Base-by-base conservation (phyloP, 257 asterid genomes). In the Cinchona pubescens region DNA sequence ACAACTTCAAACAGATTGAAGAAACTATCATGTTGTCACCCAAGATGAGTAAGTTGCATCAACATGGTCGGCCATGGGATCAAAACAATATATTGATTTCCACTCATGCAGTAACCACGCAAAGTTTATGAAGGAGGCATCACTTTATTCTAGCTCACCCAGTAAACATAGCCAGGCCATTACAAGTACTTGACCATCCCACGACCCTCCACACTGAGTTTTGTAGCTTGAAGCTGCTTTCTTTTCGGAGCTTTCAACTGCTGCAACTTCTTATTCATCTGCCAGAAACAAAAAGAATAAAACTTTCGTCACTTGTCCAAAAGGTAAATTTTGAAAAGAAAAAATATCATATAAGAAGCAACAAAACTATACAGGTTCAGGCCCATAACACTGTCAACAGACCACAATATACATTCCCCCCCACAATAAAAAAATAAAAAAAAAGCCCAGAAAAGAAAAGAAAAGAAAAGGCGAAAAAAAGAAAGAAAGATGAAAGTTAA, bases 221-320 rank as follows among this genome's bases (percentile, higher is more conserved):
- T 94, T 14, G 98, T 87, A 18, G 99, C 99, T 86, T 94, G 99
- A 23, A 94, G 89, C 75, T 90, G 90, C 92, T 85, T 92, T 75
- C 88, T 80, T 84, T 92, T 92, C 0, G 96, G 92, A 37, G 97
- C 91, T 83, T 92, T 94, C 79, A 94, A 79, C 59, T 92, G 97
- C 74, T 94, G 97, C 90, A 94, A 74, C 82, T 87, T 94, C 91
- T 90, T 94, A 79, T 94, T 94, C 97, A 94, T 92, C 98, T 94
- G 89, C 67, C 67, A 15, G 67, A 55, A 40, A 80, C 13, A 37
- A 75, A 1, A 66, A 12, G 14, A 3, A 68, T n/a, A 18, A 76
- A n/a, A 34, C 38, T 11, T 12, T n/a, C 45, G 13, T 23, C 14
- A 37, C 21, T 68, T 23, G 21, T 16, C n/a, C 13, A 63, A 21